These are phyloP conservation scores for Oryza meridionalis DNA, from an alignment of 176 grass and related monocot species.

Conservation along the genomic window DNA sequence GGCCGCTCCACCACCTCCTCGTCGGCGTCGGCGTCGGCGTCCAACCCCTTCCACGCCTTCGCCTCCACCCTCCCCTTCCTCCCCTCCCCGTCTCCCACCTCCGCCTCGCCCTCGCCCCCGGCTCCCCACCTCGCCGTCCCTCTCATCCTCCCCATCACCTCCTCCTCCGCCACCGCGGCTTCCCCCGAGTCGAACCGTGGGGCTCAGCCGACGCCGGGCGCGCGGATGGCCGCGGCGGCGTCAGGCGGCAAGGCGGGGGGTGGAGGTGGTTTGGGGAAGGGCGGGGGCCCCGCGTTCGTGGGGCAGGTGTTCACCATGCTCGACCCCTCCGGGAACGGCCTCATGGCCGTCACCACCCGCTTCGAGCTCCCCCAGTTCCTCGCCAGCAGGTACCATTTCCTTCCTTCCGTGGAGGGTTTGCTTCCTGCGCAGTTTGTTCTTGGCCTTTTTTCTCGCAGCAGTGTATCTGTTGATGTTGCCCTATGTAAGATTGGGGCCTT, in stretches of 20 bases:
- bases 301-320: slow-evolving; percentile 96
- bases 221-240: background rate
- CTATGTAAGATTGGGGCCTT: background rate
- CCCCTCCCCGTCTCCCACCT: background rate
- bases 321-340: slow-evolving; percentile 93
- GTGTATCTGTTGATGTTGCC: background rate
- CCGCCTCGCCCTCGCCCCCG: slow-evolving; percentile 14
- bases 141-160: slow-evolving; percentile 15
- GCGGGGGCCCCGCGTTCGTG: slow-evolving; percentile 76
- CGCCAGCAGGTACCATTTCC: slow-evolving; percentile 53
- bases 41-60: slow-evolving; percentile 49
- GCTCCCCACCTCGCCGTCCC: slow-evolving; percentile 10
- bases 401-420: no score
- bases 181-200: slow-evolving; percentile 5
- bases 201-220: background rate
- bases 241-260: background rate
- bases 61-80: slow-evolving; percentile 24
- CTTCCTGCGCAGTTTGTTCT: no score
- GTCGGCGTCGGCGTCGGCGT: background rate
- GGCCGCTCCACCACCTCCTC: slow-evolving; percentile 15
- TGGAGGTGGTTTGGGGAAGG: slow-evolving; percentile 2
- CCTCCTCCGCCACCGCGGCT: background rate
- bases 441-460: no score
- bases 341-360: slow-evolving; percentile 85
- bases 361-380: slow-evolving; percentile 83